Evolutionary conservation across 2,329 filamentous ascomycete species (phyloP), one percentile per base, ranked within the genome.

Genomic region (Blastomyces percursus): DNA sequence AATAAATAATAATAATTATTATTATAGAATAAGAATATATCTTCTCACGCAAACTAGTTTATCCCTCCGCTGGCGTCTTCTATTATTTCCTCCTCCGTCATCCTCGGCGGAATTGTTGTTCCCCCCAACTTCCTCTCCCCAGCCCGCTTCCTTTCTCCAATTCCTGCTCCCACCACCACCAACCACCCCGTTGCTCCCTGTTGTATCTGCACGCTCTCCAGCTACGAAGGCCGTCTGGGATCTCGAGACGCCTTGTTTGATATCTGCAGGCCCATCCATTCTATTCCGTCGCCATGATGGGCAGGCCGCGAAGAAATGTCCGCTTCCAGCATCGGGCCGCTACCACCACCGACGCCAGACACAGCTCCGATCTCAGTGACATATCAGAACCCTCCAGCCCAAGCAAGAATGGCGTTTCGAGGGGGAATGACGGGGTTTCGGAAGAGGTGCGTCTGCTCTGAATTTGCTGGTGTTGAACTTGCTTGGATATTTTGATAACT

Each of bases 261-360:
- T 40, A 24, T 40, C 44, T 11, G 8, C 42, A 21, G 59, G 24
- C 48, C 35, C 9, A 21, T 61, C 59, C 46, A 50, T 50, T 50
- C 21, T 21, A 27, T 61, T 59, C 61, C 24, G 40, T 46, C 16
- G n/a, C 40, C 56, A 72, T 66, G 65, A 83, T 82, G 81, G 77
- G 79, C 63, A 81, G 78, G 69, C 76, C 82, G 63, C 79, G 81
- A 71, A 81, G 81, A 71, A 81, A 82, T 73, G 83, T 86, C 72
- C 81, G 84, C 74, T 86, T 86, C 72, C 79, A 80, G 66, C 81
- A 83, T 70, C 77, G 72, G 62, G 60, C 63, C 44, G 65, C 67
- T 42, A 80, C 79, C 69, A 80, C 79, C 69, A 75, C 73, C 64
- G 74, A 82, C 63, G 75, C 80, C 61, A 76, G 78, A 64, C 82